Evolutionary conservation across 2,329 filamentous ascomycete species (phyloP), one percentile per base, ranked within the genome.

Genomic region (Helicocarpus griseus): DNA sequence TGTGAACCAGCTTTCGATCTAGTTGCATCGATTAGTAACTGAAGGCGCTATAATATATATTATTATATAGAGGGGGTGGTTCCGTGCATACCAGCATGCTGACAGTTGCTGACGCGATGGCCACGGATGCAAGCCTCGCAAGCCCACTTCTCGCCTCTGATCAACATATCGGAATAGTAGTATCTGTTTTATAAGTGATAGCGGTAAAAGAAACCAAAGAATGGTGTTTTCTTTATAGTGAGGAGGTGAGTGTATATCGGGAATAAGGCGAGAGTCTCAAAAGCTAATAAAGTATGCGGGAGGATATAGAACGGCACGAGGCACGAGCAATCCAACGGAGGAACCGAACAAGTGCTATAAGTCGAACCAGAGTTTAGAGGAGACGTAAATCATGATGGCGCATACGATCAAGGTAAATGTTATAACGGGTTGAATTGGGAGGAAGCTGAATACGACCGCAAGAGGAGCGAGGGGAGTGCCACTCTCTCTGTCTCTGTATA

Each of bases 41-140:
- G 46, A 53, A 51, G 36, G 50, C 46, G 56, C 55, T 55, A 48
- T 53, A 49, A 52, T 48, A 38, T 53, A 38, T 46, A 56, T 35
- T 50, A 48, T 46, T 51, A 56, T 14, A 54, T 40, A 33, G 39
- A 55, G 48, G 52, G 28, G 40, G 47, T 48, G 40, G 54, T 26
- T 48, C 49, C 64, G 61, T 57, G 79, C 87, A 77, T 82, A 95
- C 90, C 89, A 70, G 82, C 81, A 73, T 98, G 93, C 71, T 91
- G 89, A 78, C 93, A 98, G 69, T 93, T 95, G 85, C 90, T 97
- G 68, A 98, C 93, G 69, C 93, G 88, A 77, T 98, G 93, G 67
- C 93, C 93, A 73, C 93, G 87, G 69, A 98, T 89, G 76, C 93
- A 98, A 74, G 90, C 90, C 76, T 95, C 88, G 52, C 57, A 59